Percentiles rank a stretch among this genome's conserved stretches.
These are phyloP conservation scores for Chytriomyces sp. DNA, from an alignment of 192 early-diverging fungal species.

Conservation along the genomic window DNA sequence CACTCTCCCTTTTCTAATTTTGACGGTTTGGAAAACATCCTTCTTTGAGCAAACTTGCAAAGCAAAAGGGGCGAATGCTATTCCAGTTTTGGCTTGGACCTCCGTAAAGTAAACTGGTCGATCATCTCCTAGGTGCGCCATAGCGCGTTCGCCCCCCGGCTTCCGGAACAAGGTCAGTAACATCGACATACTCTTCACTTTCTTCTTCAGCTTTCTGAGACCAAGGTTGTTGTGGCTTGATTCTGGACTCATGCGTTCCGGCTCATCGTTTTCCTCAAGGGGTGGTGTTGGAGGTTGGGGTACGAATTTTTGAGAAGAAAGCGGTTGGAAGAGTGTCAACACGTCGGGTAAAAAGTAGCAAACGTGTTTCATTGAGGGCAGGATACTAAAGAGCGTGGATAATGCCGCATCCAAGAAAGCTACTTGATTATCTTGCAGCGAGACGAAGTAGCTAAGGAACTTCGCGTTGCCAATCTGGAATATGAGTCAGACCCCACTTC, in stretches of 20 bases:
- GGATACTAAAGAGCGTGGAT: slow-evolving; percentile 26
- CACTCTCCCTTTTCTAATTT: slow-evolving; percentile 49
- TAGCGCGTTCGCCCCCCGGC: neutral
- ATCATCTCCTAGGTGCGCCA: neutral
- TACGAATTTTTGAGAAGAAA: slow-evolving; percentile 33
- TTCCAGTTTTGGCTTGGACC: slow-evolving; percentile 22
- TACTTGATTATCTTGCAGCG: slow-evolving; percentile 28
- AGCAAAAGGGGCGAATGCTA: slow-evolving; percentile 29
- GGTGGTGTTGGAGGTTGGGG: slow-evolving; percentile 9
- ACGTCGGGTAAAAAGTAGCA: slow-evolving; percentile 50
- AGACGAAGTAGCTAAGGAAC: slow-evolving; percentile 50
- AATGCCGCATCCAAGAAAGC: slow-evolving; percentile 43
- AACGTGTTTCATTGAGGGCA: slow-evolving; percentile 42
- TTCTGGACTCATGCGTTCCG: neutral
- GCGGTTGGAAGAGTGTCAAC: slow-evolving; percentile 47
- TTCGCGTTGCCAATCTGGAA: slow-evolving; percentile 48
- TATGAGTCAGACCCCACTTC: neutral
- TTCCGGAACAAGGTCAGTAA: neutral
- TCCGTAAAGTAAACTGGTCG: slow-evolving; percentile 45
- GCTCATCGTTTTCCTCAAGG: slow-evolving; percentile 1
- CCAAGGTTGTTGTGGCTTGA: neutral
- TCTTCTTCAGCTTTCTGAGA: slow-evolving; percentile 11
- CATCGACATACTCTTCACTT: slow-evolving; percentile 17
- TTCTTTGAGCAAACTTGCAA: slow-evolving; percentile 46
- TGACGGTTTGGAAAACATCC: slow-evolving; percentile 45